phyloP scores from a whole-genome alignment of 2,329 filamentous ascomycete species.

The Colletotrichum sp. region DNA sequence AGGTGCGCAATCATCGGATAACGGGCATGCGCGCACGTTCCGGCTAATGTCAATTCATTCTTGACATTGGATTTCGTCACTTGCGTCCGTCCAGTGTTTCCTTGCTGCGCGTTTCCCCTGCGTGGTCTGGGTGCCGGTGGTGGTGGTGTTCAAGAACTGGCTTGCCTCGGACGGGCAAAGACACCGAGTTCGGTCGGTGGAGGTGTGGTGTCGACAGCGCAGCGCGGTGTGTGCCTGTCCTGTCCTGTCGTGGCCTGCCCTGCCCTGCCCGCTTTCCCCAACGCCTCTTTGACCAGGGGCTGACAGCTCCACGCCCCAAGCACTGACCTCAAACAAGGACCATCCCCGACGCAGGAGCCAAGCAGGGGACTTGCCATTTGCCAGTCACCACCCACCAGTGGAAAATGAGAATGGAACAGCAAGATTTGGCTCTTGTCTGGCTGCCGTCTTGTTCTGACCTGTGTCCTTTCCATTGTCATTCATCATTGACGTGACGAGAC shows the following conservation, averaged over 20 bases:
- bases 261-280: background rate
- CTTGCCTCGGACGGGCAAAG: slow-evolving; percentile 3
- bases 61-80: background rate
- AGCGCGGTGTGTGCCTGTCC: background rate
- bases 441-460: background rate
- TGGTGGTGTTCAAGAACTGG: background rate
- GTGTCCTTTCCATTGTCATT: background rate
- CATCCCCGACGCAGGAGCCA: slow-evolving; percentile 7
- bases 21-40: background rate
- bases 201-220: background rate
- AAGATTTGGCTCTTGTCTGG: background rate
- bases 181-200: slow-evolving; percentile 9
- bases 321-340: slow-evolving; percentile 19
- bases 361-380: background rate
- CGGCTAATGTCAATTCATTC: background rate
- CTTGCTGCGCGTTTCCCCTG: background rate
- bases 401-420: background rate
- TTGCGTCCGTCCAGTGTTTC: background rate
- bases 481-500: background rate
- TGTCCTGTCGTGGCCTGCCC: background rate
- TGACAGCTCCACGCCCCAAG: background rate
- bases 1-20: background rate
- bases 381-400: background rate
- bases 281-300: background rate
- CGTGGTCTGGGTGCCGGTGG: background rate